Evolutionary conservation across 257 asterid species (phyloP), one percentile per base, ranked within the genome.

Genomic region (Mentha longifolia): DNA sequence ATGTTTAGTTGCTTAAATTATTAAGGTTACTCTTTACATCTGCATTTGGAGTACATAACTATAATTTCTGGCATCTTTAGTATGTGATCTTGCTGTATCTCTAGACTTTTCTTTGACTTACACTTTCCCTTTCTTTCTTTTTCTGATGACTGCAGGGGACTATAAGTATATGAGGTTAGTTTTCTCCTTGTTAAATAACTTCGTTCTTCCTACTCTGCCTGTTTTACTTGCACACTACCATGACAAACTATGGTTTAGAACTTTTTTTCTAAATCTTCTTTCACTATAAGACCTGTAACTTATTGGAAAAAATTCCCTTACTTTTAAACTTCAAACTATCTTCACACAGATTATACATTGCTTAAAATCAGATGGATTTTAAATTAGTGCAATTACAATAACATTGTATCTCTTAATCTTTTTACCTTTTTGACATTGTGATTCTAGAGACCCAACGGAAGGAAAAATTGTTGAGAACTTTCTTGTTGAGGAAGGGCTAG

Each of bases 121-220:
- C 88, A 78, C 70, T 67, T 75, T 65, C 58, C 9, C 14, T 57
- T 20, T 7, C 2, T 57, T 22, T 28, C 7, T 12, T 13, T 13
- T 13, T 28, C 61, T 72, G 75, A 49, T 45, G 30, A 70, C 75
- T 79, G 85, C 96, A 93, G 98, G 91, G 75, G 99, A 94, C 85
- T 88, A 94, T 74, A 94, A 94, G 73, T 94, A 94, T 43, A 64
- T 79, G 78, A 89, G 96, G 98, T 92, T 83, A 66, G 91, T 79
- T 43, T 73, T 76, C 11, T 64, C 58, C 70, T 66, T 64, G 17
- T 60, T 43, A 35, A 64, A 14, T 52, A 15, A 60, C 78, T 59
- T 25, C 28, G 59, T 20, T 77, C 2, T 35, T 35, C 43, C 37
- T 66, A 16, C 30, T 31, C 39, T 74, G 42, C 41, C 55, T 49